A percentile compares a stretch with the other conserved stretches of the same genome.
Evolutionary conservation across 352 stramenopile genomes (phyloP).

Genomic region (Phytopythium helicoides): DNA sequence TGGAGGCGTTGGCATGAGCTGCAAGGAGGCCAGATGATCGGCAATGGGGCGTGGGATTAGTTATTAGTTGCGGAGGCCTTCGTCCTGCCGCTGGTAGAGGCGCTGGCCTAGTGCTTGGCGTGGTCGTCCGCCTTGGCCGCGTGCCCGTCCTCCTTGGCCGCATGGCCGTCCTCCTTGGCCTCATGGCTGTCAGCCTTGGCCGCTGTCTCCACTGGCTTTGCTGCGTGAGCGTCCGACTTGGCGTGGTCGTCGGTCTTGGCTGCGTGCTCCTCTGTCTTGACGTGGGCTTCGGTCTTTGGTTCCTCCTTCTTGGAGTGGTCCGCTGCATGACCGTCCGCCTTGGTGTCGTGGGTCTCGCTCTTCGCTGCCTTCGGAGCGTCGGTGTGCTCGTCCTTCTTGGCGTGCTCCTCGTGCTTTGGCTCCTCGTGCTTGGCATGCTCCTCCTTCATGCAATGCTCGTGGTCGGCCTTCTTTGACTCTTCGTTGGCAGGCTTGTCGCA

Average conservation of each 20-base stretch:
- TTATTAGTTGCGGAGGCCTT: no score
- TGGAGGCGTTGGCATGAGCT: no score
- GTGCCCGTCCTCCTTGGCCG: slow-evolving; percentile 8
- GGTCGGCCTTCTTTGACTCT: slow-evolving; percentile 2
- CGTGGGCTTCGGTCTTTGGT: not conserved
- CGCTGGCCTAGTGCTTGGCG: not conserved
- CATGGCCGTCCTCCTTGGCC: slow-evolving; percentile 3
- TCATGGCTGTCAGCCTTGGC: slow-evolving; percentile 6
- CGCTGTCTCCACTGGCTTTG: no score
- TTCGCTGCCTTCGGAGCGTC: not conserved
- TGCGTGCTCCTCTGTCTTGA: not conserved
- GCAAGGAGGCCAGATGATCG: no score
- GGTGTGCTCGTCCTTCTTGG: slow-evolving; percentile 8
- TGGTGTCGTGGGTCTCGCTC: slow-evolving; percentile 1
- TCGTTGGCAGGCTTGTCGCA: slow-evolving; percentile 3
- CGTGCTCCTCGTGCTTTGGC: slow-evolving; percentile 4
- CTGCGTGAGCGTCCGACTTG: not conserved
- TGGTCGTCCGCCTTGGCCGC: slow-evolving; percentile 12
- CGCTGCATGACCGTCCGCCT: slow-evolving; percentile 6
- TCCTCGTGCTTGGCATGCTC: slow-evolving; percentile 8
- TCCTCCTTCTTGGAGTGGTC: slow-evolving; percentile 9
- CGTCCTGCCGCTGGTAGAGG: no score
- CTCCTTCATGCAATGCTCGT: slow-evolving; percentile 6
- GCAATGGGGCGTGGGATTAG: no score
- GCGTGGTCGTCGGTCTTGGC: slow-evolving; percentile 1